Base-by-base conservation (phyloP, 169 alveolate species). In the Neospora caninum region DNA sequence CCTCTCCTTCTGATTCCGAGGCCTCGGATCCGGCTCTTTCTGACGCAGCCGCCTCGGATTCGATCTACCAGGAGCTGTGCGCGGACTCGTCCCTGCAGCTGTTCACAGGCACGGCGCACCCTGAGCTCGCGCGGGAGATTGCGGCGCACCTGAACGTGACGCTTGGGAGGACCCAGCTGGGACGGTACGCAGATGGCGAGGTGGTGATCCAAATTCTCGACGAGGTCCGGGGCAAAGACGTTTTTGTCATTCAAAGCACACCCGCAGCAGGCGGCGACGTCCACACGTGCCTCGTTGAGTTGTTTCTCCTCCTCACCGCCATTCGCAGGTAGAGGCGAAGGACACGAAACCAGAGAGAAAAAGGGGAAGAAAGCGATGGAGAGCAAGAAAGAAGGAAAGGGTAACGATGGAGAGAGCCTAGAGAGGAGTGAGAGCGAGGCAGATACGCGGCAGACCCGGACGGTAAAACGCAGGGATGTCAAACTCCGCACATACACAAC, bases 111-210 rank as follows among this genome's bases (percentile, higher is more conserved):
- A 93, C 94, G 92, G 94, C 96, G 53, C 95, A 95, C 88, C 95
- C 95, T 41, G 97, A 96, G 86, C 91, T 96, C 42, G 97, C 97
- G 49, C 89, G 94, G 93, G 97, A 96, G 93, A 95, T 96, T 41
- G 95, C 96, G n/a, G 91, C 96, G 80, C 95, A 94, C 86, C 94
- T 98, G 93, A 98, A 98, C 49, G 91, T 93, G 88, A 49, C 97
- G 80, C 91, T 97, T 69, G 98, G 98, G 31, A 94, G 97, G 64
- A 97, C 96, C 29, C 94, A 92, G 67, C 94, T 97, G 29, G 96
- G 97, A 22, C 95, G 97, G 91, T 97, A 97, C 92, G 97, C 98
- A 53, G 99, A 98, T 95, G 99, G 99, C 58, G 99, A 58, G 38
- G 16, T 22, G 42, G 93, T 97, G 64, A 96, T 98, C 18, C 96